Base-by-base conservation (phyloP, 805 yeast species). In the Ogataea nonfermentans region DNA sequence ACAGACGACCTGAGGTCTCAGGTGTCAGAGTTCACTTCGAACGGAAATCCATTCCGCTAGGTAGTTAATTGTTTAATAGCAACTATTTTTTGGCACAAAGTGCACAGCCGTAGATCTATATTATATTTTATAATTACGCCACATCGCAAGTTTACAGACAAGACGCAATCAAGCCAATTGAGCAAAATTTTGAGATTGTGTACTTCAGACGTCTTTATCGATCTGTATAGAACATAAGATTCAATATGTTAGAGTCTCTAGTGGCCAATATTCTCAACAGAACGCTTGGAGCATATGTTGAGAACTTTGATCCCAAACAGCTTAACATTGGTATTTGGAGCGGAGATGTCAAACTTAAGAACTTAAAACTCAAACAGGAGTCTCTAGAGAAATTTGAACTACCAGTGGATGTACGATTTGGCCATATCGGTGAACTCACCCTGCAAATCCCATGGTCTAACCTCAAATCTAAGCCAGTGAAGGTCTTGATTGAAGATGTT, bases 401-500 rank as follows among this genome's bases (percentile, higher is more conserved):
- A 26, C 99, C 99, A 2, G 65, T 93, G 25, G 86, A 90, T 59
- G 91, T 95, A 10, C 76, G 78, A 46, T 84, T 84, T 57, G 99
- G 99, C 28, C 88, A 86, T 56, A 62, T 93, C 42, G 99, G 98
- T 1, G 86, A 84, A 50, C 70, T 93, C 47, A 84, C 95, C 0
- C 66, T 93, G 39, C 96, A 86, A 57, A 91, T 93, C 26, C 99
- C 99, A 0, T 95, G 98, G 97, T 83, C 97, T 1, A 93, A 89
- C 56, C 68, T 95, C 48, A 90, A 90, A 57, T 81, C 85, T 14
- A 86, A 90, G 55, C 98, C 99, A 0, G 98, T 91, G 6, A 87
- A 86, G 58, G 76, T 93, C 10, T 68, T 78, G 9, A 83, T 93
- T 43, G 91, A 93, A 52, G 93, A 93, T 58, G 91, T 89, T 9